phyloP scores from a whole-genome alignment of 2,329 filamentous ascomycete genomes.

The Bertia moriformis region DNA sequence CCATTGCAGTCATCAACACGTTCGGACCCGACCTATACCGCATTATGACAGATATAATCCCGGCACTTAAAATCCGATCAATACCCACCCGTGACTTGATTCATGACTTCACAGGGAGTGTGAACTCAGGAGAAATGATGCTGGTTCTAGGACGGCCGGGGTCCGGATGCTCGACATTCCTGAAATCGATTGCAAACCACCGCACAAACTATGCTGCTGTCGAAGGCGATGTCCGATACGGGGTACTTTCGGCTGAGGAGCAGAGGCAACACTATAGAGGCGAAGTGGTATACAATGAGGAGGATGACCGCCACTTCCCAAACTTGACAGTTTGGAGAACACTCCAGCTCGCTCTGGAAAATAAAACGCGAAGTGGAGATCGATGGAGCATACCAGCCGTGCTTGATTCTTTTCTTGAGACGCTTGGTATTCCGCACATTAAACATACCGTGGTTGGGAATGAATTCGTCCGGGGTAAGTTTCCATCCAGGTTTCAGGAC shows the following conservation, averaged over 20 bases:
- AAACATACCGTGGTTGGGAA: constrained; percentile 63
- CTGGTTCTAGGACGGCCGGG: constrained; percentile 50
- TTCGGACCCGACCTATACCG: background rate
- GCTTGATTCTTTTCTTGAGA: constrained; percentile 55
- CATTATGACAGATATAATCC: background rate
- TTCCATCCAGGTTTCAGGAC: too few species aligned
- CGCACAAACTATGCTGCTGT: constrained; percentile 50
- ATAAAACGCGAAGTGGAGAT: constrained; percentile 58
- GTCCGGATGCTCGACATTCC: constrained; percentile 61
- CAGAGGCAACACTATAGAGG: constrained; percentile 57
- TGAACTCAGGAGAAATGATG: background rate
- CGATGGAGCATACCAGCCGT: constrained; percentile 52
- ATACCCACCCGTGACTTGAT: background rate
- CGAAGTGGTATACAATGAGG: constrained; percentile 65
- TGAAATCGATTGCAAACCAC: constrained; percentile 63
- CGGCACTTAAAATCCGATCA: background rate
- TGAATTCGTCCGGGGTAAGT: constrained; percentile 31
- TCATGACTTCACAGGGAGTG: background rate
- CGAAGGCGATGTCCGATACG: constrained; percentile 57
- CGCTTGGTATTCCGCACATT: constrained; percentile 68
- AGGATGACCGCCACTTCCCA: constrained; percentile 65
- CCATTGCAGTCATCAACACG: background rate
- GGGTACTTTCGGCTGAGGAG: constrained; percentile 53
- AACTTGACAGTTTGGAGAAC: constrained; percentile 66
- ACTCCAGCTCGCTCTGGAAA: constrained; percentile 58